Evolutionary conservation across 768 basidiomycete genomes (phyloP), one percentile per base, ranked within the genome.

Genomic region (Pisolithus sp.): DNA sequence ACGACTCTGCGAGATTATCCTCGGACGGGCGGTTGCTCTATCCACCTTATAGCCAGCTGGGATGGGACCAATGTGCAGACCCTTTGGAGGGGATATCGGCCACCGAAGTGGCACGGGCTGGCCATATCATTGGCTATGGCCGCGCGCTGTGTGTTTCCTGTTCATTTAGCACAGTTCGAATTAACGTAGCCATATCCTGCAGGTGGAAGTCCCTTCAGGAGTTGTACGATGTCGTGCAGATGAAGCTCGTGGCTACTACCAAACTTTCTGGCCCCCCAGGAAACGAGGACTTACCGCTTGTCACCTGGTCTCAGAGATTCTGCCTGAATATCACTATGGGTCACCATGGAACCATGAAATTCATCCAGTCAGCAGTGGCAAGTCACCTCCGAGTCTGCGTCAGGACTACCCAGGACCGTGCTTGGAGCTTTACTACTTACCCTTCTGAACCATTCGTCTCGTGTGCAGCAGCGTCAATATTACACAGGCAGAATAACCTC

Each of bases 61-160:
- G 53, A 24, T 53, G 53, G 53, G 48, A 53, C 17, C 48, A 53
- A 34, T 34, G 36, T 24, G 53, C 53, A n/a, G 26, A 26, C 7
- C 26, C 26, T 38, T 31, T 50, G 18, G 20, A 42, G 18, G 31
- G 17, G 7, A 30, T 50, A 15, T 31, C 4, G 13, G 30, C 49
- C 26, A 38, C n/a, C 20, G 37, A 49, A 15, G 41, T 44, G 5
- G 53, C 42, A 31, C 30, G 42, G n/a, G 30, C 21, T 18, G 17
- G 37, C 2, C 23, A 49, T 43, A 50, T 53, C n/a, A 18, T 38
- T 18, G 38, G 42, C 20, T 53, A 42, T 30, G 43, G 53, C 24
- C 45, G 45, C 1, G 10, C 45, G 15, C 7, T 46, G 45, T 46
- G 13, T 5, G 45, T 46, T 24, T 24, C 20, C 1, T 17, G 9